phyloP scores from a whole-genome alignment of 345 rosid species.

The Eucalyptus erythrocorys region DNA sequence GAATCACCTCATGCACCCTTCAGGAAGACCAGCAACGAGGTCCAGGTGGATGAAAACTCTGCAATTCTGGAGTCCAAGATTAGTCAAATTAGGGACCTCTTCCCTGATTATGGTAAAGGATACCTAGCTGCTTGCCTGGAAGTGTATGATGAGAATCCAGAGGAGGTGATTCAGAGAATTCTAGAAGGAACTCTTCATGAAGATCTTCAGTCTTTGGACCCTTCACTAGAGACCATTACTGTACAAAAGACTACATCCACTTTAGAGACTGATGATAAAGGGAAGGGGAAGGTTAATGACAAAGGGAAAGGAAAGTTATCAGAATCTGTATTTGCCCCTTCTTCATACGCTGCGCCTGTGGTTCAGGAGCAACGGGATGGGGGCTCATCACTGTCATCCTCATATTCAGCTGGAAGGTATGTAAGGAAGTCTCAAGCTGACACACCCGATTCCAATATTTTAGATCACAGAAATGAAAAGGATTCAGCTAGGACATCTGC shows the following conservation, averaged over 20 bases:
- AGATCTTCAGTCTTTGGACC: slow-evolving; percentile 56
- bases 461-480: slow-evolving; percentile 34
- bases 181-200: slow-evolving; percentile 86
- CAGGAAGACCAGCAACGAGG: slow-evolving; percentile 10
- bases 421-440: slow-evolving; percentile 61
- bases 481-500: slow-evolving; percentile 42
- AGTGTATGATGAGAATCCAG: slow-evolving; percentile 82
- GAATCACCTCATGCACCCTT: slow-evolving; percentile 18
- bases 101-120: slow-evolving; percentile 83
- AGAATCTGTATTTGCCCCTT: slow-evolving; percentile 9
- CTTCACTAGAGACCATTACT: slow-evolving; percentile 51
- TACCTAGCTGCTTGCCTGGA: slow-evolving; percentile 81
- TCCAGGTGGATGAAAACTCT: slow-evolving; percentile 51
- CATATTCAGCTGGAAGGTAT: slow-evolving; percentile 59
- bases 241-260: slow-evolving; percentile 31
- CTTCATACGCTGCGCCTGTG: neutral
- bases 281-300: slow-evolving; percentile 9
- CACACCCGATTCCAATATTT: slow-evolving; percentile 23
- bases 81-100: slow-evolving; percentile 85
- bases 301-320: slow-evolving; percentile 76
- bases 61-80: slow-evolving; percentile 74
- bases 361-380: slow-evolving; percentile 9
- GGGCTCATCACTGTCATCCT: slow-evolving; percentile 33
- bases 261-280: slow-evolving; percentile 1
- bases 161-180: slow-evolving; percentile 91